Evolutionary conservation across 306 rosid genomes (phyloP).

Genomic region (Medicago arabica): DNA sequence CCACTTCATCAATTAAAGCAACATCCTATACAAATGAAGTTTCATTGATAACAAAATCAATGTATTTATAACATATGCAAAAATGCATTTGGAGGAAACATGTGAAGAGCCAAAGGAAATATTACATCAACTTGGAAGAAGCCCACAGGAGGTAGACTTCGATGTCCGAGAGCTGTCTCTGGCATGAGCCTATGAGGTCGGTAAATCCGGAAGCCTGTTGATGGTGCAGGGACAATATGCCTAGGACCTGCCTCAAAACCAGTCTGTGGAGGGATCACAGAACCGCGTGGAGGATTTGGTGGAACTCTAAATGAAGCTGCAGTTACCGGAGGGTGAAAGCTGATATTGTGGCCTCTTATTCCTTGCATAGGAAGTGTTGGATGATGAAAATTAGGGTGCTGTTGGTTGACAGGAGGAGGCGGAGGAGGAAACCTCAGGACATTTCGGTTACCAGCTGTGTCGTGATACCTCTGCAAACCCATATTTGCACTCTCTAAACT

Average conservation of each 20-base stretch:
- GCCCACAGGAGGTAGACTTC: constrained; percentile 66
- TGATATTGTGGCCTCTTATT: constrained; percentile 68
- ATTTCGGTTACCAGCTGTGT: constrained; percentile 58
- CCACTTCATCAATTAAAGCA: constrained; percentile 78
- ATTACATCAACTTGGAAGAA: constrained; percentile 83
- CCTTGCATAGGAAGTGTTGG: constrained; percentile 67
- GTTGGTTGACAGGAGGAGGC: constrained; percentile 62
- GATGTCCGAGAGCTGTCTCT: constrained; percentile 65
- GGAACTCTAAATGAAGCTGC: constrained; percentile 73
- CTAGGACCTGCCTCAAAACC: constrained; percentile 70
- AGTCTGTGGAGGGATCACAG: constrained; percentile 57
- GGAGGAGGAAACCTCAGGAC: constrained; percentile 67
- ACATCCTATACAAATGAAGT: constrained; percentile 67
- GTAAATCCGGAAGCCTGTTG: constrained; percentile 65
- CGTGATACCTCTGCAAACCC: constrained; percentile 83
- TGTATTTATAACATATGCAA: not conserved
- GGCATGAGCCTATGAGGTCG: constrained; percentile 68
- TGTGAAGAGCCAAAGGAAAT: constrained; percentile 16
- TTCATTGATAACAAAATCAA: constrained; percentile 35
- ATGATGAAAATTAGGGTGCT: constrained; percentile 64
- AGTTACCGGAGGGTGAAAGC: constrained; percentile 61
- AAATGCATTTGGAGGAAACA: constrained; percentile 9
- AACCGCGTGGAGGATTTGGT: constrained; percentile 57
- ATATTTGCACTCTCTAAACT: constrained; percentile 61
- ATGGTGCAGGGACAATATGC: constrained; percentile 60